These are phyloP conservation scores for Platanthera zijinensis DNA, from an alignment of 106 monocot genomes.

Conservation along the genomic window DNA sequence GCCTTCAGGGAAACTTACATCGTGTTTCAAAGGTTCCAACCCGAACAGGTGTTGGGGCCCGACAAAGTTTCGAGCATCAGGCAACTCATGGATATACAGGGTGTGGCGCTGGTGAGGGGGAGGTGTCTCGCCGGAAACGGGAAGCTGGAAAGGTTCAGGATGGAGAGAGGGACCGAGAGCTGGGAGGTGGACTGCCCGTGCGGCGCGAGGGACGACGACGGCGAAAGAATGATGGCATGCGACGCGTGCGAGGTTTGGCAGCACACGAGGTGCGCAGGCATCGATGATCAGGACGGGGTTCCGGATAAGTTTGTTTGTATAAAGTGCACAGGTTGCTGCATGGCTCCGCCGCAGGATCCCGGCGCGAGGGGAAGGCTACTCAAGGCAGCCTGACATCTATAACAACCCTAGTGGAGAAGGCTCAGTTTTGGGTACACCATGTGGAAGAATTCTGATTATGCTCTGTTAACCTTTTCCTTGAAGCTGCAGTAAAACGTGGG, in stretches of 20 bases:
- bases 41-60: constrained; percentile 37
- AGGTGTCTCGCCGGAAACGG: constrained; percentile 28
- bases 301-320: constrained; percentile 58
- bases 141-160: constrained; percentile 35
- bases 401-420: not conserved
- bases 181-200: constrained; percentile 80
- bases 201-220: constrained; percentile 83
- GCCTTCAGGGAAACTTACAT: constrained; percentile 69
- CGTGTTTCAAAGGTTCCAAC: constrained; percentile 47
- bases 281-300: constrained; percentile 44
- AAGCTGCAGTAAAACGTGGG: not conserved
- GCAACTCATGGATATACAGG: constrained; percentile 24
- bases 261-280: constrained; percentile 75
- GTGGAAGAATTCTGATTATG: not conserved
- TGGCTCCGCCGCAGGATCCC: not conserved
- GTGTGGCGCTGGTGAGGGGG: constrained; percentile 24
- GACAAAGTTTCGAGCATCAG: constrained; percentile 22
- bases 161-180: constrained; percentile 66
- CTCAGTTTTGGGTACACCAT: not conserved
- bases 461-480: not conserved
- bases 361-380: not conserved
- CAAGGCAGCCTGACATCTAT: not conserved
- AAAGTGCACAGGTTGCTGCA: constrained; percentile 23
- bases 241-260: constrained; percentile 75
- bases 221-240: constrained; percentile 86